phyloP scores from a whole-genome alignment of 1,139 yeast species.

The Oligophagozyma castellii region DNA sequence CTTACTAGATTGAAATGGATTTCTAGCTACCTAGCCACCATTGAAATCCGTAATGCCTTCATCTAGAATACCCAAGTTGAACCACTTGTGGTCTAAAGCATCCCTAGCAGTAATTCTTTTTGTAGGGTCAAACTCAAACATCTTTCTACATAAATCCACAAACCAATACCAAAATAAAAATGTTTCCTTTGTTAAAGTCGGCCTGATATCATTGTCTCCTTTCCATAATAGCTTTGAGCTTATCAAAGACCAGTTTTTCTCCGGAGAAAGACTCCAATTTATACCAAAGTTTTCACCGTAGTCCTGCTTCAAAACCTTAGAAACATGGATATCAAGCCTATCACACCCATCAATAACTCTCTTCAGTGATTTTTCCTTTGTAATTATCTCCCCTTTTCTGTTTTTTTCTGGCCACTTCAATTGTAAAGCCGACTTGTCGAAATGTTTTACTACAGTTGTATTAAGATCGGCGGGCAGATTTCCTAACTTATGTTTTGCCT shows the following conservation, averaged over 20 bases:
- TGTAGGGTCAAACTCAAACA: slow-evolving; percentile 51
- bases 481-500: slow-evolving; percentile 20
- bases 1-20: neutral
- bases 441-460: slow-evolving; percentile 22
- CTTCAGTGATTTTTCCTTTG: slow-evolving; percentile 20
- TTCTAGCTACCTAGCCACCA: neutral
- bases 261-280: slow-evolving; percentile 22
- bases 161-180: slow-evolving; percentile 69
- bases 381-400: slow-evolving; percentile 17
- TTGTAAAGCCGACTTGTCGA: slow-evolving; percentile 12
- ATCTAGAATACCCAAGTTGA: slow-evolving; percentile 59
- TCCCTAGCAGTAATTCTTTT: slow-evolving; percentile 53
- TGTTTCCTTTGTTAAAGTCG: slow-evolving; percentile 30
- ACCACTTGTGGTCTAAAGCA: slow-evolving; percentile 69
- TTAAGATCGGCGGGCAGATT: slow-evolving; percentile 21
- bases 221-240: slow-evolving; percentile 10
- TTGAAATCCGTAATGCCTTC: slow-evolving; percentile 32
- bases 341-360: slow-evolving; percentile 20
- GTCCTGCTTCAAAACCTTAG: slow-evolving; percentile 17
- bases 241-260: slow-evolving; percentile 20
- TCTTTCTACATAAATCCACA: slow-evolving; percentile 47
- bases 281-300: slow-evolving; percentile 18
- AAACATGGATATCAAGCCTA: slow-evolving; percentile 18
- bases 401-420: slow-evolving; percentile 23
- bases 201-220: slow-evolving; percentile 5